phyloP scores from a whole-genome alignment of 345 rosid species.

The Conringia planisiliqua region DNA sequence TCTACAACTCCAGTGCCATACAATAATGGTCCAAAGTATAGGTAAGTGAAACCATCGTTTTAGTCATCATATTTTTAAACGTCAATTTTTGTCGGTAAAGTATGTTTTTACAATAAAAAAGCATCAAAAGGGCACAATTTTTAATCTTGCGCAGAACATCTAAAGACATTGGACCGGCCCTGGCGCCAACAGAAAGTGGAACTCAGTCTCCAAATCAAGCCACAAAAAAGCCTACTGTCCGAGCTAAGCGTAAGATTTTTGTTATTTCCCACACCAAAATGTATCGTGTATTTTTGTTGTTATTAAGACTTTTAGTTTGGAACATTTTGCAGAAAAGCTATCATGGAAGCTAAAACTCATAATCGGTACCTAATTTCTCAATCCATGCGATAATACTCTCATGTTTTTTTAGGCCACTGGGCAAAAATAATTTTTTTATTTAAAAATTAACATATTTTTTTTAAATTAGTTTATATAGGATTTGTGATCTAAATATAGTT shows the following conservation, averaged over 20 bases:
- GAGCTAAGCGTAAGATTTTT: background rate
- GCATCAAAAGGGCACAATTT: background rate
- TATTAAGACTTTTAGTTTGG: background rate
- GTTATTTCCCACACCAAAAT: background rate
- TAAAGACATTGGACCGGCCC: background rate
- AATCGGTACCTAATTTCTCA: no score
- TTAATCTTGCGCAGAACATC: background rate
- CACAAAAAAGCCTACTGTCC: background rate
- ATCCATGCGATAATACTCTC: no score
- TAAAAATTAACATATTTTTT: no score
- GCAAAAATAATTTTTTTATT: no score
- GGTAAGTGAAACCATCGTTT: background rate
- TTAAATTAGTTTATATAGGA: no score
- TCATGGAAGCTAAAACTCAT: no score
- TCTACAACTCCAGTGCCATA: background rate
- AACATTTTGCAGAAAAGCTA: background rate
- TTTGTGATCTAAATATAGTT: no score
- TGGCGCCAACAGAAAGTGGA: background rate
- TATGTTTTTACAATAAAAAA: background rate
- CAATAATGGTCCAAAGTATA: no score
- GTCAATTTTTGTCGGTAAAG: background rate
- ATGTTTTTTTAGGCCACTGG: no score
- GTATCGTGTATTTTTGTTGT: background rate
- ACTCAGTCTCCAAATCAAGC: background rate
- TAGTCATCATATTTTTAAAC: background rate